These are phyloP conservation scores for Periconia sp. DNA, from an alignment of 2,329 filamentous ascomycete genomes.

Conservation along the genomic window DNA sequence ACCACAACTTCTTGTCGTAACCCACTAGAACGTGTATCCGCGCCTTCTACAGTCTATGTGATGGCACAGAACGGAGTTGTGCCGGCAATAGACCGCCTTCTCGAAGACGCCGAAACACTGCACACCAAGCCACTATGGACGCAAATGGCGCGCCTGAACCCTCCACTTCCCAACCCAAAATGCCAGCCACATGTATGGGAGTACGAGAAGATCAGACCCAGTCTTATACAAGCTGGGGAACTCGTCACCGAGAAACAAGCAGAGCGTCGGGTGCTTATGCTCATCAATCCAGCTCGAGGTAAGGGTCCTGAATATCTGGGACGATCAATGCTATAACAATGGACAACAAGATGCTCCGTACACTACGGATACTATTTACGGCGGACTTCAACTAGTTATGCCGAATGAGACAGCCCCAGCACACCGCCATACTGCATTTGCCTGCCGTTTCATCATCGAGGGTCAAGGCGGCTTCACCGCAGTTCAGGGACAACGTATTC, in stretches of 20 bases:
- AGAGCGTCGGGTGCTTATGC: constrained; percentile 50
- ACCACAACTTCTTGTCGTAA: too few relatives aligned
- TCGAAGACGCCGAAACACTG: not conserved
- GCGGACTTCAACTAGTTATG: constrained; percentile 63
- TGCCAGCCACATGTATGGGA: constrained; percentile 47
- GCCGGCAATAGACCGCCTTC: not conserved
- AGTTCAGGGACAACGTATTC: constrained; percentile 60
- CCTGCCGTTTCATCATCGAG: constrained; percentile 64
- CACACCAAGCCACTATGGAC: constrained; percentile 52
- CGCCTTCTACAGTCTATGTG: too few relatives aligned
- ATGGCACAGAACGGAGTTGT: not conserved
- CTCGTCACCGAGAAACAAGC: constrained; percentile 46
- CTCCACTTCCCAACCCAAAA: constrained; percentile 54
- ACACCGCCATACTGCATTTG: constrained; percentile 63
- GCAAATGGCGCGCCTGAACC: constrained; percentile 56
- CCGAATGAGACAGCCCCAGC: constrained; percentile 63
- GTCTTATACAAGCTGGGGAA: constrained; percentile 44
- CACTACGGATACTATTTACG: constrained; percentile 65
- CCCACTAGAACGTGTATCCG: too few relatives aligned
- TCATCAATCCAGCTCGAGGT: constrained; percentile 48
- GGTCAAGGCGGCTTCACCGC: constrained; percentile 63
- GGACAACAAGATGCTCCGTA: constrained; percentile 58
- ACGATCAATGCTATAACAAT: not conserved
- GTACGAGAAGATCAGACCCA: constrained; percentile 45
- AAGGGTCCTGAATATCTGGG: not conserved